Percentiles rank a stretch among this genome's conserved stretches.
These are phyloP conservation scores for Penicillium macrosclerotiorum DNA, from an alignment of 495 filamentous ascomycete species.

Conservation along the genomic window DNA sequence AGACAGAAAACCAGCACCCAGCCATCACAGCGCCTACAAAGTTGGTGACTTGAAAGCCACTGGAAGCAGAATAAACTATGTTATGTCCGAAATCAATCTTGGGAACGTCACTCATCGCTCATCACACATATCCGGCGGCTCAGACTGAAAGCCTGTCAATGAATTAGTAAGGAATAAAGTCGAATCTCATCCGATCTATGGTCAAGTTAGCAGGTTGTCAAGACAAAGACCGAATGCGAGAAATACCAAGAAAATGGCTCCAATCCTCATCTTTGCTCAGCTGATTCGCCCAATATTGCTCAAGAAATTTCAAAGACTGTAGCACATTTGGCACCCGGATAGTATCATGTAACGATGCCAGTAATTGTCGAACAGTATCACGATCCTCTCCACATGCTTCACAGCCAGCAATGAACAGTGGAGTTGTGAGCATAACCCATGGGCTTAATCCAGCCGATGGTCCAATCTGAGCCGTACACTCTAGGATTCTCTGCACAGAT, in stretches of 20 bases:
- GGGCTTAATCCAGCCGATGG: conserved; percentile 43
- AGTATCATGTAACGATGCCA: conserved; percentile 41
- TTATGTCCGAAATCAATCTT: conserved; percentile 5
- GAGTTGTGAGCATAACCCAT: conserved; percentile 49
- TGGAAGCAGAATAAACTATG: too few relatives aligned
- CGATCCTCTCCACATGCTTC: conserved; percentile 42
- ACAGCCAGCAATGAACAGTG: conserved; percentile 47
- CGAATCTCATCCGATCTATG: conserved; percentile 46
- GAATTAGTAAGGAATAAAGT: conserved; percentile 46
- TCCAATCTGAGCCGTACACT: conserved; percentile 41
- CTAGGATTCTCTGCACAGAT: conserved; percentile 42
- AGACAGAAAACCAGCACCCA: too few relatives aligned
- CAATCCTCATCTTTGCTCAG: conserved; percentile 42
- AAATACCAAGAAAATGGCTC: conserved; percentile 44
- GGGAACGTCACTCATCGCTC: conserved; percentile 17
- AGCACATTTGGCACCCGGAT: conserved; percentile 47
- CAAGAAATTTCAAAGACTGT: conserved; percentile 44
- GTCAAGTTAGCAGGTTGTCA: conserved; percentile 12
- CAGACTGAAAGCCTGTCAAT: background rate
- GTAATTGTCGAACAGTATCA: conserved; percentile 33
- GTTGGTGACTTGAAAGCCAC: too few relatives aligned
- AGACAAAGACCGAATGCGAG: background rate
- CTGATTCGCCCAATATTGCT: conserved; percentile 43
- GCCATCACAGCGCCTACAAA: too few relatives aligned
- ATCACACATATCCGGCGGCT: conserved; percentile 18